phyloP scores from a whole-genome alignment of 192 early-diverging fungal species.

The Mortierella antarctica region DNA sequence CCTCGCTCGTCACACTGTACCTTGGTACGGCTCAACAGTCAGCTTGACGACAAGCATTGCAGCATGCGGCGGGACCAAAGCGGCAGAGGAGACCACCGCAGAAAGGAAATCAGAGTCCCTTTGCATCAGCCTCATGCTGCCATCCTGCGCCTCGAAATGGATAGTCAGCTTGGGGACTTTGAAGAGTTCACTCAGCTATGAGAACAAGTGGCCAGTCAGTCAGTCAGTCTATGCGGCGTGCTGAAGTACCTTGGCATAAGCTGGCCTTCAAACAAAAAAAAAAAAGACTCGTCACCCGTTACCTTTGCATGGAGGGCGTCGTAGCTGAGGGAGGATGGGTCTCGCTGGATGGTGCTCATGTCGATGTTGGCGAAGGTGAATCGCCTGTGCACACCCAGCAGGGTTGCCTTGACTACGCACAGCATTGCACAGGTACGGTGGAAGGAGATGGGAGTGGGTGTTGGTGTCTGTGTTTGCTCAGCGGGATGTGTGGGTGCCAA shows the following conservation, averaged over 20 bases:
- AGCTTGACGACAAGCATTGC: slow-evolving; percentile 25
- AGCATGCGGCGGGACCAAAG: slow-evolving; percentile 5
- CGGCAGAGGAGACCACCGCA: slow-evolving; percentile 11
- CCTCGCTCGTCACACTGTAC: not conserved
- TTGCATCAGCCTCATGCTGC: slow-evolving; percentile 3
- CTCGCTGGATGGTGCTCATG: slow-evolving; percentile 5
- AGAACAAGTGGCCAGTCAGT: not conserved
- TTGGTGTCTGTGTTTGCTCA: too few species aligned
- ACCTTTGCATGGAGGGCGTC: slow-evolving; percentile 35
- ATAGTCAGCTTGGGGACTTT: slow-evolving; percentile 20
- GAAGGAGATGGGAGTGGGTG: too few species aligned
- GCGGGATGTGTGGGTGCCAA: not conserved
- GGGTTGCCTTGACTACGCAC: slow-evolving; percentile 37
- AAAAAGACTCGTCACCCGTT: not conserved
- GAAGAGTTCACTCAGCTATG: slow-evolving; percentile 38
- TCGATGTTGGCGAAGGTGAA: slow-evolving; percentile 31
- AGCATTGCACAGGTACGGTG: slow-evolving; percentile 4
- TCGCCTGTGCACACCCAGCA: slow-evolving; percentile 22
- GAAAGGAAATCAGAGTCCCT: slow-evolving; percentile 28
- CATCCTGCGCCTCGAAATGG: slow-evolving; percentile 9
- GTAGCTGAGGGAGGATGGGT: slow-evolving; percentile 14
- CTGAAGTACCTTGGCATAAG: not conserved
- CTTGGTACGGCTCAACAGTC: slow-evolving; percentile 7
- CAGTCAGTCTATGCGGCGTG: not conserved
- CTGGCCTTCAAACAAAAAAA: not conserved